Evolutionary conservation across 192 early-diverging fungal genomes (phyloP).

Genomic region (Podochytrium sp.): DNA sequence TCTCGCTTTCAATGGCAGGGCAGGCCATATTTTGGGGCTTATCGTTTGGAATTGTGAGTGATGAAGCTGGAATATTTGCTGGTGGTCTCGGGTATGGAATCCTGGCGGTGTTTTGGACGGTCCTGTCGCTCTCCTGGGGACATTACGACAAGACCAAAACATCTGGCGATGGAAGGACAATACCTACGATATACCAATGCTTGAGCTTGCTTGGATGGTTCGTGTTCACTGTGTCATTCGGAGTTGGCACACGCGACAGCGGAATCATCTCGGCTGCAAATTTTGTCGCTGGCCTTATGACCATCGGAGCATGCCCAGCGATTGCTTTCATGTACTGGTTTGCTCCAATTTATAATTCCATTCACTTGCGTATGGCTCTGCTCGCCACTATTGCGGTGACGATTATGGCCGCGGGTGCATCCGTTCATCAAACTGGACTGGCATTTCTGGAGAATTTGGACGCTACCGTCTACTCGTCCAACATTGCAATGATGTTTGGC

Average conservation of each 20-base stretch:
- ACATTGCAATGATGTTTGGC: slow-evolving; percentile 17
- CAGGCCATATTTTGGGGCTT: slow-evolving; percentile 27
- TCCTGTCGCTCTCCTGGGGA: background rate
- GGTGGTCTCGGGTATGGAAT: slow-evolving; percentile 3
- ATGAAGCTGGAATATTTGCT: slow-evolving; percentile 20
- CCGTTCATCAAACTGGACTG: background rate
- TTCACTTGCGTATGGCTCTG: background rate
- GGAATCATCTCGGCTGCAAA: background rate
- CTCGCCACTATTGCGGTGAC: background rate
- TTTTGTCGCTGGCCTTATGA: slow-evolving; percentile 9
- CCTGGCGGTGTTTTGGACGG: background rate
- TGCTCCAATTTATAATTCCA: background rate
- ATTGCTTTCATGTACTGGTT: slow-evolving; percentile 21
- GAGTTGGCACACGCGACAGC: background rate
- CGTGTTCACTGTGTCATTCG: slow-evolving; percentile 2
- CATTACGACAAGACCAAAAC: background rate
- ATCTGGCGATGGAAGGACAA: background rate
- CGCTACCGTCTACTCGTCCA: background rate
- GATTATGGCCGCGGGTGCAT: slow-evolving; percentile 8
- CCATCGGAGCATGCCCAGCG: background rate
- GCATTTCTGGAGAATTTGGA: background rate
- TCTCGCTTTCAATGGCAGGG: slow-evolving; percentile 17
- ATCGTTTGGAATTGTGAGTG: background rate
- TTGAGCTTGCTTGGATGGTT: slow-evolving; percentile 20
- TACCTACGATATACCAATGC: slow-evolving; percentile 10